A percentile compares a stretch with the other conserved stretches of the same genome.
Conservation (phyloP, 2,329 filamentous ascomycete genomes). For the Neophaeococcomyces aloes region DNA sequence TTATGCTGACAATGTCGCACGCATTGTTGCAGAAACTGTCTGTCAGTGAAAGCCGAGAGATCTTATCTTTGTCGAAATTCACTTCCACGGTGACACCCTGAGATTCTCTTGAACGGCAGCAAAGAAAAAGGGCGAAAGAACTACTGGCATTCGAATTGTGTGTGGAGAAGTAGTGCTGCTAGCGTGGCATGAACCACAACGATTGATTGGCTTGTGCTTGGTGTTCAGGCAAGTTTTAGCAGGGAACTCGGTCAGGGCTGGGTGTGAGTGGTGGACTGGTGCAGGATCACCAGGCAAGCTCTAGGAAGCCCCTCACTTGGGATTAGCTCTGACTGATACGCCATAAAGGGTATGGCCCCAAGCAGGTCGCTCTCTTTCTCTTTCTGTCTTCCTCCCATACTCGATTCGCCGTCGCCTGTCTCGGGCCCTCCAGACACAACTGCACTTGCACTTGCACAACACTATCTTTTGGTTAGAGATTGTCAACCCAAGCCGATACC, state of each 20-base stretch:
- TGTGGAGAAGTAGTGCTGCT: constrained; percentile 1
- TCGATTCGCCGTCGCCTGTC: constrained; percentile 5
- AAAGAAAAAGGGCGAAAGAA: not conserved
- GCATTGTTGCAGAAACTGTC: not conserved
- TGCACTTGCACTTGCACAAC: not conserved
- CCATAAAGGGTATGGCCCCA: constrained; percentile 7
- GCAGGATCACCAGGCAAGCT: constrained; percentile 3
- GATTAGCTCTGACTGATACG: constrained; percentile 2
- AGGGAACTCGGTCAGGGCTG: not conserved
- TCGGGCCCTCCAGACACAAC: not conserved
- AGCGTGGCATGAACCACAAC: not conserved
- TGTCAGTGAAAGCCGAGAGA: too few species aligned
- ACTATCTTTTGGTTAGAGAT: not conserved
- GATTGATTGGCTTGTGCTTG: not conserved
- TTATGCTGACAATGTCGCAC: too few species aligned
- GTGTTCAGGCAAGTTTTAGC: not conserved
- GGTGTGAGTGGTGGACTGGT: not conserved
- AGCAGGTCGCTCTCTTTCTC: constrained; percentile 6
- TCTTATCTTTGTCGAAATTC: too few species aligned
- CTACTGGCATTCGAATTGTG: constrained; percentile 4
- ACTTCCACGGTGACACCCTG: too few species aligned
- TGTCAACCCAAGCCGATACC: not conserved
- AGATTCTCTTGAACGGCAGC: not conserved
- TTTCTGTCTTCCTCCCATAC: constrained; percentile 7
- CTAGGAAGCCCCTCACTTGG: constrained; percentile 2